Evolutionary conservation across 1,139 yeast genomes (phyloP), one percentile per base, ranked within the genome.

Genomic region (Saccharomyces hybrid): DNA sequence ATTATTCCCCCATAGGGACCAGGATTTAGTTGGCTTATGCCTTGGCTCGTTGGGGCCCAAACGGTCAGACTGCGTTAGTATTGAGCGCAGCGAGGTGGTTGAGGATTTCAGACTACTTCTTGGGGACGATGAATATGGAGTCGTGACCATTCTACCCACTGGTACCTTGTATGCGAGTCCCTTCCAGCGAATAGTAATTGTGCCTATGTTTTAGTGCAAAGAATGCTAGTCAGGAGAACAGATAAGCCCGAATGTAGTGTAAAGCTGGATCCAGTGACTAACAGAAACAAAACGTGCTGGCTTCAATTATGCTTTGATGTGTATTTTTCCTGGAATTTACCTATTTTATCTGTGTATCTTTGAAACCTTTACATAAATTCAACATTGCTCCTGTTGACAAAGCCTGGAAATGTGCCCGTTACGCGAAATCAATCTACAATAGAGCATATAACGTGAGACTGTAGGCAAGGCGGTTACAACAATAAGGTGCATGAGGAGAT

Each of bases 401-500:
- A 38, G 5, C 38, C 26, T 19, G 21, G 44, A 19, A 38, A 38
- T 38, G 44, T 38, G 44, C 19, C 24, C 44, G 44, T 24, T 19
- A 38, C 44, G 44, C 44, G 44, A 19, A 38, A 38, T 19, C 19
- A 19, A 38, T 38, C 5, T 6, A 38, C 11, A 16, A 38, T 38
- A 11, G 26, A 9, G 11, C 16, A 38, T 16, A 38, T 38, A 9
- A 19, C 12, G n/a, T 16, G 44, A 11, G 26, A 16, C 12, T 16
- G 3, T 38, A 12, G 6, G 19, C 11, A 38, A 19, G 44, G 24
- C 44, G 12, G 9, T 34, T 28, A 26, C 26, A 27, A 6, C 27
- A n/a, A 41, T 27, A 28, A 46, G 52, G 29, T 19, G 24, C 24
- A 27, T 21, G 26, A 48, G 48, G 29, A 51, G 49, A 26, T 32